A percentile compares a stretch with the other conserved stretches of the same genome.
Conservation (phyloP, 2,329 filamentous ascomycete genomes). For the Cordyceps farinosa region DNA sequence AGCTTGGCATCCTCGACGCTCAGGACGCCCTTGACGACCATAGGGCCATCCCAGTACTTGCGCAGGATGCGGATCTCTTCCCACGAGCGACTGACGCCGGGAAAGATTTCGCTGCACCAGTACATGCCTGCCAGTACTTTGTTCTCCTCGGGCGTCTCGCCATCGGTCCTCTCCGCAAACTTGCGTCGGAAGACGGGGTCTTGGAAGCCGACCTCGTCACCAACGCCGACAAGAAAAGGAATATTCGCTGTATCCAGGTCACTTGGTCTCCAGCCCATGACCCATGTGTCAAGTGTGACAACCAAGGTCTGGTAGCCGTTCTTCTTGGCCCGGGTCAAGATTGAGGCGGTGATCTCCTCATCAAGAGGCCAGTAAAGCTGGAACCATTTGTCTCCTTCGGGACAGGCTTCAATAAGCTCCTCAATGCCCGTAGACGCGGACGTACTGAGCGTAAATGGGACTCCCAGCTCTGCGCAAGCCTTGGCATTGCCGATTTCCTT, state of each 20-base stretch:
- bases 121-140: conserved; percentile 45
- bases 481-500: conserved; percentile 61
- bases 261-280: conserved; percentile 63
- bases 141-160: conserved; percentile 45
- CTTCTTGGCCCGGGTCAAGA: conserved; percentile 58
- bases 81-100: conserved; percentile 50
- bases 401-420: conserved; percentile 58
- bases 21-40: conserved; percentile 41
- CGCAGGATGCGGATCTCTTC: conserved; percentile 56
- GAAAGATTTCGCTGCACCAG: conserved; percentile 53
- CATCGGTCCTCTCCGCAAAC: conserved; percentile 49
- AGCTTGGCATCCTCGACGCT: conserved; percentile 38
- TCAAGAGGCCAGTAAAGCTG: conserved; percentile 72
- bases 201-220: conserved; percentile 59
- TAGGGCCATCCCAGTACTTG: conserved; percentile 55
- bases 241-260: conserved; percentile 63
- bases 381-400: conserved; percentile 61
- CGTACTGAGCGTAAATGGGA: conserved; percentile 67
- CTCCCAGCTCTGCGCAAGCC: conserved; percentile 55
- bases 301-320: conserved; percentile 63
- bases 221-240: conserved; percentile 57
- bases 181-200: conserved; percentile 63
- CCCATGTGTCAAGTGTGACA: conserved; percentile 70
- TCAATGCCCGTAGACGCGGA: conserved; percentile 62
- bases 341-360: conserved; percentile 61